Evolutionary conservation across 768 basidiomycete genomes (phyloP), one percentile per base, ranked within the genome.

Genomic region (Trametes cingulata): DNA sequence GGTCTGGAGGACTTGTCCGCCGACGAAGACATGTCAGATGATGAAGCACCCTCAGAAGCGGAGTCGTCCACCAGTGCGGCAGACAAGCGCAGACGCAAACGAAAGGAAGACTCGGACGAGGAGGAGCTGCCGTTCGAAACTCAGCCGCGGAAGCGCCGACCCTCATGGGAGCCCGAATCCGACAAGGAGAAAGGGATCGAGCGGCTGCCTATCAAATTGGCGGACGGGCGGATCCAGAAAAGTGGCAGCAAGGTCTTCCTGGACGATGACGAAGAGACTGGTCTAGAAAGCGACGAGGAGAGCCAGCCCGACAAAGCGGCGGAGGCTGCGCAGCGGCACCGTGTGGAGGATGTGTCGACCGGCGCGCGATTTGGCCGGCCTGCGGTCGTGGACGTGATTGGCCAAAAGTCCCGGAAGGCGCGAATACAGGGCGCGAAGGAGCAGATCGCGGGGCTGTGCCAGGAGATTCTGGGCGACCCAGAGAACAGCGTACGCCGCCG

Each of bases 381-480:
- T 17, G 89, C 92, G 4, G 85, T 96, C 13, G 74, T 84, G 29
- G 87, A 89, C 63, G 79, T 95, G 45, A 76, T 96, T 39, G 74
- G 77, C 41, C 87, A 82, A 61, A 80, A 80, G 65, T 88, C 90
- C 22, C 82, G 87, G 61, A 82, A 81, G 64, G 79, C 77, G 50
- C 80, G 87, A 53, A 77, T 97, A 64, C 85, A 86, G 65, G 78
- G 79, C 41, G 95, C 95, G 14, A 93, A 96, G 67, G 94, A 97
- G 69, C 95, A 98, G 75, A 92, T 98, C 62, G 97, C 95, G 1
- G 80, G 82, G 27, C 85, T 98, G 33, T 97, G 95, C 71, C 93
- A 97, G 69, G 96, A 98, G 67, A 91, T 98, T 54, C 77, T 97
- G 48, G 84, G 90, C 22, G 96, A 98, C 63, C 96, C 96, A 24